phyloP scores from a whole-genome alignment of 768 basidiomycete genomes.

The Termitomyces sp. region DNA sequence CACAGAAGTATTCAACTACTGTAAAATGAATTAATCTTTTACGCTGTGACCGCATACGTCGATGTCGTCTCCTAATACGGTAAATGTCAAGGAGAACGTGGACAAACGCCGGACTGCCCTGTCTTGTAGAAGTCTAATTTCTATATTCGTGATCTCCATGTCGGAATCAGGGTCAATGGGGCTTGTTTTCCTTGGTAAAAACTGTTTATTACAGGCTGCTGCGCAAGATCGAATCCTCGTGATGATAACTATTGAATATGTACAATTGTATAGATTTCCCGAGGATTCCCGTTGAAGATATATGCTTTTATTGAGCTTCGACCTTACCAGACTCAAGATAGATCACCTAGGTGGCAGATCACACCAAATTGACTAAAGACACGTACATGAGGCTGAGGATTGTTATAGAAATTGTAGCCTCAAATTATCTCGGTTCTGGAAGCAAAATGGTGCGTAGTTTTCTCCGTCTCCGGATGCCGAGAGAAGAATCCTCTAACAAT shows the following conservation, averaged over 20 bases:
- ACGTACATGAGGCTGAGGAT: no score
- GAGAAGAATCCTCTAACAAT: background rate
- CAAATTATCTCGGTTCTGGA: background rate
- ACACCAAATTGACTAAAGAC: background rate
- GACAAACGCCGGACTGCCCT: background rate
- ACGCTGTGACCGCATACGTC: background rate
- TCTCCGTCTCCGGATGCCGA: background rate
- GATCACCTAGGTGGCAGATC: no score
- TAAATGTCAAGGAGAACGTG: background rate
- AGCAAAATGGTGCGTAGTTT: no score
- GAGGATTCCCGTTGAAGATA: no score
- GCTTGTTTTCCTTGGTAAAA: background rate
- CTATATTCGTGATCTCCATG: constrained; percentile 4
- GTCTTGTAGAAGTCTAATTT: background rate
- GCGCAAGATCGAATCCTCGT: background rate
- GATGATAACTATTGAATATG: background rate
- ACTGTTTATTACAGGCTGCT: background rate
- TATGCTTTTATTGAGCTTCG: background rate
- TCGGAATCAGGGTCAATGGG: constrained; percentile 8
- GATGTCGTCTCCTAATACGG: background rate
- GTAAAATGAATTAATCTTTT: background rate
- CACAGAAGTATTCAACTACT: background rate
- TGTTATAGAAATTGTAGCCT: no score
- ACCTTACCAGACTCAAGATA: no score
- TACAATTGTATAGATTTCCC: background rate